Evolutionary conservation across 2,329 filamentous ascomycete species (phyloP).

Genomic region (Beauveria australis): DNA sequence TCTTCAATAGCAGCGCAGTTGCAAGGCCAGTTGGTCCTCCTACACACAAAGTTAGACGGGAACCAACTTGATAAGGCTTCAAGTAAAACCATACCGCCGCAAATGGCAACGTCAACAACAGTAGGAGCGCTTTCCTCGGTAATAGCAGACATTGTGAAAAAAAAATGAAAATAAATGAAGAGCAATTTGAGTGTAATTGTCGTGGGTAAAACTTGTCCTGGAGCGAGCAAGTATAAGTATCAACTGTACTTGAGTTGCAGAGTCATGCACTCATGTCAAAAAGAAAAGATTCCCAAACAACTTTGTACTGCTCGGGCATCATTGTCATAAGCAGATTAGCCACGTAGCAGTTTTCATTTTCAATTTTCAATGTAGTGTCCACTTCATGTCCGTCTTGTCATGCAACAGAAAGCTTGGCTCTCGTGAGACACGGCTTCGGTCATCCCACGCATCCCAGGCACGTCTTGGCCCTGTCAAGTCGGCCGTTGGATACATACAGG

Average conservation of each 20-base stretch:
- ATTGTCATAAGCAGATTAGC: background rate
- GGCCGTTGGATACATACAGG: background rate
- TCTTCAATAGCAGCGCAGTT: slow-evolving; percentile 33
- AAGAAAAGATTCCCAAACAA: background rate
- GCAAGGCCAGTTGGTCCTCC: slow-evolving; percentile 39
- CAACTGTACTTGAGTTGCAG: background rate
- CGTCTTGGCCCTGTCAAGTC: background rate
- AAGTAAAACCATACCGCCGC: slow-evolving; percentile 23
- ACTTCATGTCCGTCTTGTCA: background rate
- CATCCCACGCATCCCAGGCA: background rate
- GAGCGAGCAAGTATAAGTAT: background rate
- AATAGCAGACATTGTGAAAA: slow-evolving; percentile 5
- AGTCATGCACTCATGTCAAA: background rate
- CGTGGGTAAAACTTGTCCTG: background rate
- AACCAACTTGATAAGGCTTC: background rate
- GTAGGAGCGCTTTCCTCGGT: slow-evolving; percentile 10
- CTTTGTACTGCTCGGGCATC: background rate
- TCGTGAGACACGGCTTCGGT: background rate
- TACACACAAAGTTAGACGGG: slow-evolving; percentile 10
- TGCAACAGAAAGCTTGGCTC: background rate
- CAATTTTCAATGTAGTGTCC: background rate
- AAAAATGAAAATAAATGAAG: too few species aligned
- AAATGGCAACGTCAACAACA: slow-evolving; percentile 27
- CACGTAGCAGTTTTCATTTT: background rate
- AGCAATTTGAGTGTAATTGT: background rate